Base-by-base conservation (phyloP, 345 rosid species). In the Isatis tinctoria region DNA sequence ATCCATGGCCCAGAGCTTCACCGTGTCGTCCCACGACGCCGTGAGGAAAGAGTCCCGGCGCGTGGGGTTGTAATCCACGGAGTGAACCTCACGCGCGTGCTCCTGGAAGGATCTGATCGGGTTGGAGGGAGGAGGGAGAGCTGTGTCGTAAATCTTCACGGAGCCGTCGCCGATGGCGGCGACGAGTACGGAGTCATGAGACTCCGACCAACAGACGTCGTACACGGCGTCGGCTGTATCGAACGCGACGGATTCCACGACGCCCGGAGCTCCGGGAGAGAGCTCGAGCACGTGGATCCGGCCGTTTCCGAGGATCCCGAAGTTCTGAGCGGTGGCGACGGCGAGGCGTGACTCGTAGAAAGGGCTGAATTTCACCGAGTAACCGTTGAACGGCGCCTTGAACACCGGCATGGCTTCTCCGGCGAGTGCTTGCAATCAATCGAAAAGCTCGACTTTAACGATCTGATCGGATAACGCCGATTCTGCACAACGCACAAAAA, bases 231-330 rank as follows among this genome's bases (percentile, higher is more conserved):
- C 99, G 27, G 97, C 90, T 17, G 96, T 92, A 78, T 95, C 99
- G 78, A 44, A 92, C 24, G 91, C 67, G 48, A 76, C 65, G 66
- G 87, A 60, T 36, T 92, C 92, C 27, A 85, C n/a, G 11, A 90
- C 87, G 14, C 77, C 67, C 10, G 85, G 75, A 12, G 87, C 81
- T 74, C 85, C 39, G 0, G 92, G 92, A 28, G 96, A 80, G 0
- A 94, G 88, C 74, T 89, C 84, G 79, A 94, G 89, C 51, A 94
- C 85, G 76, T 94, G 97, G 73, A 91, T 60, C 68, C 97, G 95
- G 11, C 96, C 98, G 73, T 91, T 94, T 18, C 98, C 97, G 49
- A 93, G 87, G 81, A 93, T 93, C 45, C 98, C 98, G 72, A 90
- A 93, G 82, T 91, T 93, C 53, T 91, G 97, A 22, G 98, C 82